These are phyloP conservation scores for Peronospora belbahrii DNA, from an alignment of 352 stramenopile genomes.

Conservation along the genomic window DNA sequence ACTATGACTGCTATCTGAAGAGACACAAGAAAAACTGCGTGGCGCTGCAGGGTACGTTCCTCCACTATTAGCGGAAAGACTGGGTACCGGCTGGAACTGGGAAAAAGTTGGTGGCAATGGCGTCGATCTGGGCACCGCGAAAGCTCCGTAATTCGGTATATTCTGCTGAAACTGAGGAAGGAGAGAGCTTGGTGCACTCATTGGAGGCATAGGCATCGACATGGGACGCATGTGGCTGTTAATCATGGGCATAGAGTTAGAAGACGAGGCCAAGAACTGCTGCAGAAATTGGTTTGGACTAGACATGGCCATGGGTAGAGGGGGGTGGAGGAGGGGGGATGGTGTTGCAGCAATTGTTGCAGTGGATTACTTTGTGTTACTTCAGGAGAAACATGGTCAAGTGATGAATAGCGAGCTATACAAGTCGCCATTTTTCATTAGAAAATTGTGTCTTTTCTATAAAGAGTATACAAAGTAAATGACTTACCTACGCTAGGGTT, in stretches of 20 bases:
- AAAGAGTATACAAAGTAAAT: neutral
- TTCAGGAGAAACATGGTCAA: conserved; percentile 51
- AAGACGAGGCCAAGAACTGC: conserved; percentile 39
- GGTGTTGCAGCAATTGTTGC: conserved; percentile 58
- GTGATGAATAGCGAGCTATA: conserved; percentile 40
- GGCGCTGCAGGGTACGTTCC: conserved; percentile 30
- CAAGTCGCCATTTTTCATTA: neutral
- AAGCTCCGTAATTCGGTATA: conserved; percentile 18
- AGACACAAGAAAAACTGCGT: conserved; percentile 29
- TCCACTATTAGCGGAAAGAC: conserved; percentile 20
- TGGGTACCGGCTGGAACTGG: conserved; percentile 35
- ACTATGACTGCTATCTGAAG: conserved; percentile 30
- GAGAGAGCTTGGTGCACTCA: conserved; percentile 24
- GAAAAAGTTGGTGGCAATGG: conserved; percentile 24
- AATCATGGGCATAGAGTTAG: conserved; percentile 19
- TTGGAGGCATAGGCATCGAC: conserved; percentile 25
- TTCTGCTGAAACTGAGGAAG: conserved; percentile 25
- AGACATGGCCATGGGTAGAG: conserved; percentile 7
- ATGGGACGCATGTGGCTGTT: conserved; percentile 28
- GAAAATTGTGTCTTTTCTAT: neutral
- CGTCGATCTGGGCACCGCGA: conserved; percentile 20
- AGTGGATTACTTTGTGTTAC: conserved; percentile 61
- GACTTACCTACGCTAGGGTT: conserved; percentile 14
- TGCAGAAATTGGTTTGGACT: conserved; percentile 48
- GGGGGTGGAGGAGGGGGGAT: conserved; percentile 21